A percentile compares a stretch with the other conserved stretches of the same genome.
These are phyloP conservation scores for Monilinia aucupariae DNA, from an alignment of 2,329 filamentous ascomycete genomes.

Conservation along the genomic window DNA sequence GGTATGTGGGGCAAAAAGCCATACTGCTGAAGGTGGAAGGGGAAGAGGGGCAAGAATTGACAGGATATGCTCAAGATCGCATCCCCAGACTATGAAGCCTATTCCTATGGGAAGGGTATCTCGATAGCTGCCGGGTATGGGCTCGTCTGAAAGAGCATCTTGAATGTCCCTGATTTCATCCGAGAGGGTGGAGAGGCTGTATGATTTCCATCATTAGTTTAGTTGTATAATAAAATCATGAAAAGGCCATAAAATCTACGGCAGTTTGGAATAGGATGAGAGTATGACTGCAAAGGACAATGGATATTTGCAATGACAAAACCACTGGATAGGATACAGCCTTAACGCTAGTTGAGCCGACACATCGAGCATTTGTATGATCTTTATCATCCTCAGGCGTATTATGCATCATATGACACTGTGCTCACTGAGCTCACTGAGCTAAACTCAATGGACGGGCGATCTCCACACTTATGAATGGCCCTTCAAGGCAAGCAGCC, in stretches of 20 bases:
- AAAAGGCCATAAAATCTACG: not conserved
- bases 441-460: not conserved
- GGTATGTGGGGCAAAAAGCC: conserved; percentile 43
- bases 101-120: conserved; percentile 42
- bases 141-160: conserved; percentile 15
- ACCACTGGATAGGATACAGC: not conserved
- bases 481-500: not conserved
- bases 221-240: too few relatives aligned
- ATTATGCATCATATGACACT: not conserved
- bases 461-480: not conserved
- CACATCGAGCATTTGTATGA: not conserved
- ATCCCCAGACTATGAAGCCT: conserved; percentile 44
- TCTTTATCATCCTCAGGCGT: not conserved
- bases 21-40: conserved; percentile 38
- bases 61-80: conserved; percentile 35
- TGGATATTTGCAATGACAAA: not conserved
- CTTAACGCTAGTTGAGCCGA: not conserved
- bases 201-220: not conserved
- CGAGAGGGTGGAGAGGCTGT: conserved; percentile 8
- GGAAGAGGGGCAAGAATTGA: conserved; percentile 32
- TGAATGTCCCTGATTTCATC: conserved; percentile 12
- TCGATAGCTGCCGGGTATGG: conserved; percentile 14
- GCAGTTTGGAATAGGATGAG: conserved; percentile 18
- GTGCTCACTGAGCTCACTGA: not conserved
- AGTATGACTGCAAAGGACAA: conserved; percentile 27